Conservation (phyloP, 176 grass and related monocot genomes). For the Avena insularis region DNA sequence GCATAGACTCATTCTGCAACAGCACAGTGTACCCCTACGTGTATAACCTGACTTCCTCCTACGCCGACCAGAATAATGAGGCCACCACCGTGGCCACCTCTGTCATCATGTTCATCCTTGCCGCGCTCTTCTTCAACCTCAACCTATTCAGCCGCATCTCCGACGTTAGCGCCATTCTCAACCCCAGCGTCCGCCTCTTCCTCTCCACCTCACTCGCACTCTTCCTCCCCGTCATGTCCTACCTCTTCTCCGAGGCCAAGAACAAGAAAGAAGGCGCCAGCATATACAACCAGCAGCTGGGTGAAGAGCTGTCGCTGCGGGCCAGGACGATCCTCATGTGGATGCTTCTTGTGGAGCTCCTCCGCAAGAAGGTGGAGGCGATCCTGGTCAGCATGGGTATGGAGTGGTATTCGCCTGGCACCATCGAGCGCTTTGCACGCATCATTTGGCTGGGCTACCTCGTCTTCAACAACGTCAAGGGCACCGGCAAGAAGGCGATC, state of each 20-base stretch:
- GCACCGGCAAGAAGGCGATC: not conserved
- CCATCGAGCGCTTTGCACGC: too few relatives aligned
- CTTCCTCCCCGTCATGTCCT: constrained; percentile 17
- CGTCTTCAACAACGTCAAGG: not conserved
- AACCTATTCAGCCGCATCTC: not conserved
- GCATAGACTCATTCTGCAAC: too few relatives aligned
- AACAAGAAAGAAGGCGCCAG: not conserved
- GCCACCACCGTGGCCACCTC: not conserved
- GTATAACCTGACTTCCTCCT: not conserved
- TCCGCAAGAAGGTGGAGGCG: not conserved
- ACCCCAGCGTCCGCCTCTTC: not conserved
- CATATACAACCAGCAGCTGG: too few relatives aligned
- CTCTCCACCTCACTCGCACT: not conserved
- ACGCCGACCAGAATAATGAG: not conserved
- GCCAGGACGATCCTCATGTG: not conserved
- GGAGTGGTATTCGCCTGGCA: too few relatives aligned
- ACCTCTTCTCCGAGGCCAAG: constrained; percentile 28
- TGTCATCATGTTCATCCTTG: not conserved
- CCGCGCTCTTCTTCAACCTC: not conserved
- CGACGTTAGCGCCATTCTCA: not conserved
- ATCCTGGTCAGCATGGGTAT: too few relatives aligned
- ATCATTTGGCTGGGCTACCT: not conserved
- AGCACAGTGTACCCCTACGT: not conserved
- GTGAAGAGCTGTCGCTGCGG: not conserved
- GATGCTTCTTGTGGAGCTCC: constrained; percentile 36